A percentile compares a stretch with the other conserved stretches of the same genome.
phyloP scores from a whole-genome alignment of 1,284 basidiomycete genomes.

The Cryptococcus sp. region DNA sequence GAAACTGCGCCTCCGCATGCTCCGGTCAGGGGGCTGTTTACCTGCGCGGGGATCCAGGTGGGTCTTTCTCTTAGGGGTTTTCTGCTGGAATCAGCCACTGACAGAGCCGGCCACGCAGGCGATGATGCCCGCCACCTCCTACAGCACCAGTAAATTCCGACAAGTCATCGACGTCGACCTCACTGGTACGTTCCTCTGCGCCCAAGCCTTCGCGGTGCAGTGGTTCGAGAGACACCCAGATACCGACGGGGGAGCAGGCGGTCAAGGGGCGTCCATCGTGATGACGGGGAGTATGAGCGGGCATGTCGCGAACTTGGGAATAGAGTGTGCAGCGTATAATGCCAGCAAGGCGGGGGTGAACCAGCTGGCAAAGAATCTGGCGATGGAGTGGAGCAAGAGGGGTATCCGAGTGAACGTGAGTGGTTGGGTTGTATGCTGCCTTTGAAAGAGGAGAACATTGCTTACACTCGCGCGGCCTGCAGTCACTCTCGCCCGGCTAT shows the following conservation, averaged over 20 bases:
- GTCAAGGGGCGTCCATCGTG: slow-evolving; percentile 72
- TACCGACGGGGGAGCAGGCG: slow-evolving; percentile 53
- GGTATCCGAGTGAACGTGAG: slow-evolving; percentile 60
- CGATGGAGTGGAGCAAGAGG: slow-evolving; percentile 70
- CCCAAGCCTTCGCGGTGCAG: slow-evolving; percentile 28
- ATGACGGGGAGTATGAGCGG: slow-evolving; percentile 84
- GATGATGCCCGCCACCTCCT: slow-evolving; percentile 63
- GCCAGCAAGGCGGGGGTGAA: slow-evolving; percentile 32
- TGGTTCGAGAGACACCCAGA: slow-evolving; percentile 18
- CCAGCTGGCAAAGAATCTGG: slow-evolving; percentile 61
- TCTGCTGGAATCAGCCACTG: no score
- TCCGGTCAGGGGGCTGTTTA: slow-evolving; percentile 52
- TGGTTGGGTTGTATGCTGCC: no score
- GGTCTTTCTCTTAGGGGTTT: no score
- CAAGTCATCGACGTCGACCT: slow-evolving; percentile 72
- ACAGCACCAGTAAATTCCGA: slow-evolving; percentile 66
- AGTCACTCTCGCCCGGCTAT: slow-evolving; percentile 37
- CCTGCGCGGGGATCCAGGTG: slow-evolving; percentile 68
- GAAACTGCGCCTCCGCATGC: slow-evolving; percentile 53
- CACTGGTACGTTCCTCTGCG: slow-evolving; percentile 25
- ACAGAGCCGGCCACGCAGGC: slow-evolving; percentile 42
- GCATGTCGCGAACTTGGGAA: slow-evolving; percentile 64
- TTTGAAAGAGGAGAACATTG: no score
- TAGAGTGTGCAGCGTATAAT: slow-evolving; percentile 48
- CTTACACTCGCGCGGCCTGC: not conserved